Conservation (phyloP, 768 basidiomycete genomes). For the Macrolepiota fuliginosa region DNA sequence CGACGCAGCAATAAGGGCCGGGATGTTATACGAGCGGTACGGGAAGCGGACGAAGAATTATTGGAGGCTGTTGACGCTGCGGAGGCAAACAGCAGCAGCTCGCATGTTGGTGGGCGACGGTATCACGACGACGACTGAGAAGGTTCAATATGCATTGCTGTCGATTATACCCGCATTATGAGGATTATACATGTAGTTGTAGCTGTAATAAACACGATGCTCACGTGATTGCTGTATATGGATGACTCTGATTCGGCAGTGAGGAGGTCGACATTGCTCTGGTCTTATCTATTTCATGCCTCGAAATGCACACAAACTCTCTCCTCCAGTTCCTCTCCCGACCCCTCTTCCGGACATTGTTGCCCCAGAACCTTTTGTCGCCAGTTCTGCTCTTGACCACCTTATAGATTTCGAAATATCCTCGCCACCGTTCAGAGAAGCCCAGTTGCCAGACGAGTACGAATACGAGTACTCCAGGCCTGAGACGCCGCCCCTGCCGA, state of each 20-base stretch:
- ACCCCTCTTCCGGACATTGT: conserved; percentile 25
- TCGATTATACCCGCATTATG: conserved; percentile 11
- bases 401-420: conserved; percentile 22
- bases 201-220: not conserved
- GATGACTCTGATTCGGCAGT: no score
- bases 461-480: not conserved
- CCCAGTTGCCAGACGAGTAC: conserved; percentile 16
- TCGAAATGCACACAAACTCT: conserved; percentile 17
- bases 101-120: conserved; percentile 7
- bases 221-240: conserved; percentile 10
- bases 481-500: conserved; percentile 22
- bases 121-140: conserved; percentile 10
- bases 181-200: conserved; percentile 4
- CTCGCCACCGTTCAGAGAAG: conserved; percentile 29
- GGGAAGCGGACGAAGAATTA: conserved; percentile 20
- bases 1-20: not conserved
- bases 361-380: conserved; percentile 1
- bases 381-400: conserved; percentile 6
- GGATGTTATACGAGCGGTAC: conserved; percentile 14
- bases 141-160: not conserved
- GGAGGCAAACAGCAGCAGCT: conserved; percentile 15
- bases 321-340: conserved; percentile 24
- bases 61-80: conserved; percentile 17
- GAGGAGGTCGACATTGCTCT: no score
- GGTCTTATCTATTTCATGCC: conserved; percentile 9